Conservation (phyloP, 179 eudicot genomes). For the Carnegiea gigantea region DNA sequence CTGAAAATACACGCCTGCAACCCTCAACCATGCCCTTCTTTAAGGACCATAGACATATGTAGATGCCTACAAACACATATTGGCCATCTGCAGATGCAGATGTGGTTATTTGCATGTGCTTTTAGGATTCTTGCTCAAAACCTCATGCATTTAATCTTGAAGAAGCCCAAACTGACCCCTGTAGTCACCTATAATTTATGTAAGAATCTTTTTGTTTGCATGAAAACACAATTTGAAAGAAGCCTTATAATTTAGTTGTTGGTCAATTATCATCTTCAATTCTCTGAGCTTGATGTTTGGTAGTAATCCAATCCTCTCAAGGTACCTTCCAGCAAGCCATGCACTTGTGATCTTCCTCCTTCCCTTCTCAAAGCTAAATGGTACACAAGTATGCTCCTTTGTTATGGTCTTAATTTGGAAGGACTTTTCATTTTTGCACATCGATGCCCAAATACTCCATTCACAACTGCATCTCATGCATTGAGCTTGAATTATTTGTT, state of each 20-base stretch:
- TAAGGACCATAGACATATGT: no score
- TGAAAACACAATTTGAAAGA: background rate
- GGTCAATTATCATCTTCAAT: background rate
- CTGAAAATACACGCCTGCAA: no score
- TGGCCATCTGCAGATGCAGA: no score
- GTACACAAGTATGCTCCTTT: background rate
- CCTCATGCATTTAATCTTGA: background rate
- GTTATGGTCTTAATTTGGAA: background rate
- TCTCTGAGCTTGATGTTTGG: background rate
- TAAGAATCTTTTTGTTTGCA: background rate
- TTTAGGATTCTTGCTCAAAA: background rate
- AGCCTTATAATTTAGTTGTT: background rate
- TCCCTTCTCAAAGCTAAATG: background rate
- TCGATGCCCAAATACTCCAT: background rate
- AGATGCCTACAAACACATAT: no score
- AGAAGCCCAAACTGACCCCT: background rate
- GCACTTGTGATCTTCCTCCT: background rate
- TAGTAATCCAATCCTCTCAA: background rate
- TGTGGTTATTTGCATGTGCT: background rate
- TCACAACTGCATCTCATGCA: background rate
- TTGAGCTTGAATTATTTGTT: background rate
- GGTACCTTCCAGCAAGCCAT: background rate
- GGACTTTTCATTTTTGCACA: background rate
- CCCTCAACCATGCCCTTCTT: no score
- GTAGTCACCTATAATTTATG: background rate